Conservation (phyloP, 495 filamentous ascomycete species). For the Talaromyces proteolyticus region DNA sequence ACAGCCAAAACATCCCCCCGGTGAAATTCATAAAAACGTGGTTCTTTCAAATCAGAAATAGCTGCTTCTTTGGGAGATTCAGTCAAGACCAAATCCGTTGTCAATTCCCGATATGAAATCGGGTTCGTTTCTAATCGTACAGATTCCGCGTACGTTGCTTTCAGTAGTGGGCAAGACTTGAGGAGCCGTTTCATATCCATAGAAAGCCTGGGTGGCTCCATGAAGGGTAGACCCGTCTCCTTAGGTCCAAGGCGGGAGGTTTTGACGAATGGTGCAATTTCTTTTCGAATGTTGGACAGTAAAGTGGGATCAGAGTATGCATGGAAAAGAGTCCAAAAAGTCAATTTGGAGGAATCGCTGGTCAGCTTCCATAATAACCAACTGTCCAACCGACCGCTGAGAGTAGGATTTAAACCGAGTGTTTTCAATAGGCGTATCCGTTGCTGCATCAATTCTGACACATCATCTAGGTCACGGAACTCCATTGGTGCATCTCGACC, state of each 20-base stretch:
- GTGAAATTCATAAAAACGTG: conserved; percentile 35
- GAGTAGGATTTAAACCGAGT: conserved; percentile 20
- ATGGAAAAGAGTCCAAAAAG: conserved; percentile 53
- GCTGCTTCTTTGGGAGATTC: conserved; percentile 35
- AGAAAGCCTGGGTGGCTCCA: conserved; percentile 42
- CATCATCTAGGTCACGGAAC: conserved; percentile 49
- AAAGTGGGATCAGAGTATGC: conserved; percentile 42
- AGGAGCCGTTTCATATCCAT: conserved; percentile 40
- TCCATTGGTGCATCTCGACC: conserved; percentile 37
- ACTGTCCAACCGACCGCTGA: conserved; percentile 29
- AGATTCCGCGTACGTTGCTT: conserved; percentile 48
- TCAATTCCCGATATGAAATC: conserved; percentile 35
- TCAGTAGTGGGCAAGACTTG: conserved; percentile 43
- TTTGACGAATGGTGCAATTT: conserved; percentile 42
- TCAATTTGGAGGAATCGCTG: conserved; percentile 42
- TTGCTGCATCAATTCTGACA: conserved; percentile 40
- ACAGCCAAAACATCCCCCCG: conserved; percentile 44
- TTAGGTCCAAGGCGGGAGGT: conserved; percentile 34
- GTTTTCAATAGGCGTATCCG: conserved; percentile 33
- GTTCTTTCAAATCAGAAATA: conserved; percentile 9
- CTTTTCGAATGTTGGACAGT: conserved; percentile 42
- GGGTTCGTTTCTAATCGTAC: conserved; percentile 46
- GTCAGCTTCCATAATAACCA: conserved; percentile 49
- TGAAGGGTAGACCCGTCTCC: conserved; percentile 45
- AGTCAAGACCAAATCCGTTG: conserved; percentile 35